These are phyloP conservation scores for Hemileia vastatrix DNA, from an alignment of 1,284 basidiomycete genomes.

Conservation along the genomic window DNA sequence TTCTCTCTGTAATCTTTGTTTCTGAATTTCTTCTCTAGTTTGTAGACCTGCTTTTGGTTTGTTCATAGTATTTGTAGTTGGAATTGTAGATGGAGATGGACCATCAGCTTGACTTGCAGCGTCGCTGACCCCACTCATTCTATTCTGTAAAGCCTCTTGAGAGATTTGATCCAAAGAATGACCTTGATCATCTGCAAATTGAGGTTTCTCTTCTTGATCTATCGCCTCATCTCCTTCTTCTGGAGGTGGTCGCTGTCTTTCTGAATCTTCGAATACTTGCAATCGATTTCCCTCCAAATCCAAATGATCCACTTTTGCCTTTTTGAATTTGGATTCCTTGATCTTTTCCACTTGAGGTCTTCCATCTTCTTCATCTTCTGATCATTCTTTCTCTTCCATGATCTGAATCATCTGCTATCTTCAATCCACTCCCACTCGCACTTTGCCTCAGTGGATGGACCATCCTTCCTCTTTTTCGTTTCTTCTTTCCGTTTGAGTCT, in stretches of 20 bases:
- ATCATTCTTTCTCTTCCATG: too few species aligned
- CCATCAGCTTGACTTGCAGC: not conserved
- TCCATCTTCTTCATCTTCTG: too few species aligned
- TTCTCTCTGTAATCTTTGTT: too few species aligned
- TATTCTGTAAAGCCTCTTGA: not conserved
- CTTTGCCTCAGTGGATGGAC: too few species aligned
- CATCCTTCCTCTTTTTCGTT: too few species aligned
- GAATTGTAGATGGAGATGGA: not conserved
- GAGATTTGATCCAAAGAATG: not conserved
- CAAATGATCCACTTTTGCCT: slow-evolving; percentile 16
- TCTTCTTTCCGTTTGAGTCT: too few species aligned
- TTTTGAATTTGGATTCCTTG: slow-evolving; percentile 21
- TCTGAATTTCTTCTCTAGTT: too few species aligned
- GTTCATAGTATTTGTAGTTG: too few species aligned
- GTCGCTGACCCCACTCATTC: not conserved
- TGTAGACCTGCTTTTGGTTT: too few species aligned
- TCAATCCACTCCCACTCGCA: too few species aligned
- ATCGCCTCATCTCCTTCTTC: not conserved
- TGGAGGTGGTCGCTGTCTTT: not conserved
- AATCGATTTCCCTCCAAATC: not conserved
- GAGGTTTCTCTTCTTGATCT: not conserved
- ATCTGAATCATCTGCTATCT: too few species aligned
- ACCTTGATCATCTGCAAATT: not conserved
- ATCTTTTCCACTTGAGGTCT: too few species aligned
- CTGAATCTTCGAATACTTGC: not conserved